Evolutionary conservation across 164 flowering plant species (phyloP), one percentile per base, ranked within the genome.

Genomic region (Brasenia schreberi): DNA sequence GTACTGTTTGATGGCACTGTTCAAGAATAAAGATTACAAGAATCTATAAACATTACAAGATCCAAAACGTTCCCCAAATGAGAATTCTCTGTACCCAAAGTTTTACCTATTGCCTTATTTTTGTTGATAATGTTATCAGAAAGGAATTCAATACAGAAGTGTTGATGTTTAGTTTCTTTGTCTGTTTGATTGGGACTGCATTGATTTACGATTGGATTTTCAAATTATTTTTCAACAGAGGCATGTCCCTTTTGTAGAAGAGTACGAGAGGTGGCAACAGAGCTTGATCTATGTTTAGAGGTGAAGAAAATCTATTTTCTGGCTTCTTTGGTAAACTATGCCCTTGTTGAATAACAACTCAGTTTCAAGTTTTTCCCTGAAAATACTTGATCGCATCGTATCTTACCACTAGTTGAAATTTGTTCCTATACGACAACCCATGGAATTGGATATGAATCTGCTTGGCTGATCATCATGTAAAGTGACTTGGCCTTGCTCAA

Each of bases 201-300:
- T 23, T 66, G 49, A 52, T 61, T 71, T 66, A 44, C 58, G 27
- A 66, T 59, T 52, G 49, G 58, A 68, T 68, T 53, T 52, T 74
- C 68, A 65, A 63, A 1, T 75, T 67, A 69, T 62, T 72, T 75
- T 45, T 77, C 77, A 75, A 80, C 95, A 88, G 95, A 88, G 82
- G 91, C 95, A 71, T 88, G 95, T 81, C 95, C 95, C 56, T 86
- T 88, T 74, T 88, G 95, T 74, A 79, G 95, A 75, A 83, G 95
- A 73, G 91, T 86, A 74, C 76, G 95, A 65, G 95, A 88, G 69
- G 91, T 91, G 63, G 61, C 86, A 70, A 88, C 95, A 10, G 95
- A 88, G 80, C 84, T 88, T 67, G 91, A 88, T 76, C 87, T 88
- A 66, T 81, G 87, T 70, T 85, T 75, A 27, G 91, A 88, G 85